Conservation (phyloP, 2,329 filamentous ascomycete species). For the Cladophialophora psammophila region DNA sequence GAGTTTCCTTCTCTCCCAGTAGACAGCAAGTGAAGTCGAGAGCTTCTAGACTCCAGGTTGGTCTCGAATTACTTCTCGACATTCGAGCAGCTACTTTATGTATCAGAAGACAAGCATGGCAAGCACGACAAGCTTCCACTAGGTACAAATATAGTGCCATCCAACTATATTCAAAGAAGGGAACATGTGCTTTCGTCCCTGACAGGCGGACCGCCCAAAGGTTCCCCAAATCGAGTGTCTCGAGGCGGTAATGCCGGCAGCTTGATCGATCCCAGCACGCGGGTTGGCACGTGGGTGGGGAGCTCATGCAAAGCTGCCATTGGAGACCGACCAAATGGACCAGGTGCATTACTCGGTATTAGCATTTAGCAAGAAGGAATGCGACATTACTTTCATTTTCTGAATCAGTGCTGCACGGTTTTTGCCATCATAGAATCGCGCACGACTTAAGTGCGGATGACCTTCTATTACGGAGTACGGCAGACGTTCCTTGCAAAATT, state of each 20-base stretch:
- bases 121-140: constrained; percentile 1
- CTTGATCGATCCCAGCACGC: constrained; percentile 1
- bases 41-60: no score
- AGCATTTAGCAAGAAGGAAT: neutral
- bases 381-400: neutral
- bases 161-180: neutral
- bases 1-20: neutral
- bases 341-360: constrained; percentile 2
- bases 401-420: neutral
- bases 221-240: neutral
- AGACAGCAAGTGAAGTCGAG: neutral
- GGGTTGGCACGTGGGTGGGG: neutral
- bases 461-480: no score
- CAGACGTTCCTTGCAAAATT: no score
- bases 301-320: neutral
- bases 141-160: neutral
- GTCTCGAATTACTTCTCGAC: neutral
- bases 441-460: neutral
- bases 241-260: neutral
- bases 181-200: neutral
- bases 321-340: neutral
- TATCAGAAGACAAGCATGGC: neutral
- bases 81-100: neutral
- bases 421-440: neutral
- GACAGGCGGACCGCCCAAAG: neutral